Conservation (phyloP, 2,329 filamentous ascomycete species). For the Aspergillus melleus region DNA sequence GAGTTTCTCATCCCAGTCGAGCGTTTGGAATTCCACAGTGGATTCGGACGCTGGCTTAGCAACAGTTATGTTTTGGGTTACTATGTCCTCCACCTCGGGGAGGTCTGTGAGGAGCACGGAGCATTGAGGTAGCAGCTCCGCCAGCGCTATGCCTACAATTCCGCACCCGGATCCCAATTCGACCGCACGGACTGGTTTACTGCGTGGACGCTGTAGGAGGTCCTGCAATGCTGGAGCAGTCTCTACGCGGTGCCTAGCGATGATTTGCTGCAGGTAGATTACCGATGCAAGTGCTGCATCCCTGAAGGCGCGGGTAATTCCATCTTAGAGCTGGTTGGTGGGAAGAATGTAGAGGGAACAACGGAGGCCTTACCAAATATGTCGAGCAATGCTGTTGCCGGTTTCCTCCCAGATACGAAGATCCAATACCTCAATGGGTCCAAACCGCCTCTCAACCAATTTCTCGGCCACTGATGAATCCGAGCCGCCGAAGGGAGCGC, state of each 20-base stretch:
- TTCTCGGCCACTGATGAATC: constrained; percentile 48
- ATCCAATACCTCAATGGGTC: constrained; percentile 38
- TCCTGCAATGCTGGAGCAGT: constrained; percentile 33
- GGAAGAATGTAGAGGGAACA: not conserved
- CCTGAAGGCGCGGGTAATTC: constrained; percentile 33
- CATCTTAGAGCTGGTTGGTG: constrained; percentile 12
- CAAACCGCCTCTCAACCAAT: constrained; percentile 58
- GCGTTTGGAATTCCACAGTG: constrained; percentile 48
- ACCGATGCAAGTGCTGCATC: constrained; percentile 62
- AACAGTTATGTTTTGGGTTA: constrained; percentile 54
- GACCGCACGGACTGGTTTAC: constrained; percentile 50
- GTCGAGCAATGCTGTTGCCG: constrained; percentile 70
- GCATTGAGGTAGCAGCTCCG: constrained; percentile 52
- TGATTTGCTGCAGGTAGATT: constrained; percentile 50
- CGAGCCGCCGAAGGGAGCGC: constrained; percentile 44
- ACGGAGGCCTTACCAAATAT: constrained; percentile 60
- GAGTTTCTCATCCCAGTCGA: constrained; percentile 64
- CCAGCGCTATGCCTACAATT: constrained; percentile 65
- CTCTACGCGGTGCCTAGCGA: constrained; percentile 28
- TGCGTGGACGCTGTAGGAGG: constrained; percentile 29
- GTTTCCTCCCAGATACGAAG: constrained; percentile 67
- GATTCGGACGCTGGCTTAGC: constrained; percentile 47
- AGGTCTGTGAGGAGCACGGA: constrained; percentile 65
- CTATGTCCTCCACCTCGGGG: constrained; percentile 62
- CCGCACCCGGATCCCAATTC: constrained; percentile 70